Evolutionary conservation across 768 basidiomycete species (phyloP), one percentile per base, ranked within the genome.

Genomic region (Gymnopilus dilepis): DNA sequence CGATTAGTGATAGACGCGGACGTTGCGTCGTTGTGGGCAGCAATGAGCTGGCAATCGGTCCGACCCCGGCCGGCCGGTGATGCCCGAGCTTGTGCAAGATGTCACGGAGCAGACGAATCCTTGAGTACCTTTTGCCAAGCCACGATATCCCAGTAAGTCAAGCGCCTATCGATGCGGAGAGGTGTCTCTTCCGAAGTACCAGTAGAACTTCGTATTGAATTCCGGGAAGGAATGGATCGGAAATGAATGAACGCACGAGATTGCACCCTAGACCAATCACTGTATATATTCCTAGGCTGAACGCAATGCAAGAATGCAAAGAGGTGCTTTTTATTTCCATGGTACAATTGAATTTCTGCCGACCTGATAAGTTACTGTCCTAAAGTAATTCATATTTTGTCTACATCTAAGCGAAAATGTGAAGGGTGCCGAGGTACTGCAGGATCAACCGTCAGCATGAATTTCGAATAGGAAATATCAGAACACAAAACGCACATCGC

Each of bases 361-460:
- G 21, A 37, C 37, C 38, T 38, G 52, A 53, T 53, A 53, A 53
- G 24, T 53, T 53, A 53, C 33, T 24, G 24, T 12, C 21, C 24
- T 53, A 26, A 53, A 31, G 38, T 12, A 3, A 17, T 22, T 22
- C 21, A 24, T 53, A n/a, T n/a, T 17, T 13, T 53, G 8, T 40
- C 37, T 22, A 3, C 17, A 21, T 52, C 17, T 42, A 42, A 50
- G 70, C 72, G 50, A 73, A 73, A 41, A 73, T 72, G 57, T 69
- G 61, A 26, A 73, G 63, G 22, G 64, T 67, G 15, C 66, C 71
- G 56, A 73, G 71, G 64, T 71, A 72, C 71, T 73, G n/a, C 3
- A 48, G 59, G 19, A n/a, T 21, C 11, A 1, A 31, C 7, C 3
- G 42, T 58, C 8, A 51, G 19, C 28, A 28, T 38, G 3, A 1